Evolutionary conservation across 495 filamentous ascomycete species (phyloP).

Genomic region (Beverwykella pulmonaria): DNA sequence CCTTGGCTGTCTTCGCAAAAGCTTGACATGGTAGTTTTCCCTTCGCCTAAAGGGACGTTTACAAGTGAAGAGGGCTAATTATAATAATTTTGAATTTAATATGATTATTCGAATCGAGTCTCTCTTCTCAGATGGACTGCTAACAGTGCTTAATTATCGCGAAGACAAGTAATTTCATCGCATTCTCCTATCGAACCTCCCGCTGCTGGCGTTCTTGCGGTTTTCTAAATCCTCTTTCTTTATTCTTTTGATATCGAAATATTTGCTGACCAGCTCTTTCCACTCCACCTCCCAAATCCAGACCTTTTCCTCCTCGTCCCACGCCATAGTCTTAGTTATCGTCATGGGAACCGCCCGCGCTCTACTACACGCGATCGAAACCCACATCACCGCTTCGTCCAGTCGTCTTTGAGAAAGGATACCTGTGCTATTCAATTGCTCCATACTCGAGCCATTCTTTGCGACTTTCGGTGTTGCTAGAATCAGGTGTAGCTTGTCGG

Average conservation of each 20-base stretch:
- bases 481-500: background rate
- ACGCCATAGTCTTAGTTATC: background rate
- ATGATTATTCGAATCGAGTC: too few relatives aligned
- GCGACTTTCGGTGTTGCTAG: background rate
- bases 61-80: too few relatives aligned
- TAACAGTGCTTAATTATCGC: too few relatives aligned
- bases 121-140: too few relatives aligned
- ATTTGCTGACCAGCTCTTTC: conserved; percentile 4
- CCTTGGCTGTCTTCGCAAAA: background rate
- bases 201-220: too few relatives aligned
- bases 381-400: conserved; percentile 1
- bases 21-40: background rate
- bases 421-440: background rate
- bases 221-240: background rate
- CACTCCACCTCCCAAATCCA: conserved; percentile 14
- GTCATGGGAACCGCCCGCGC: background rate
- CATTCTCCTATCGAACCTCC: too few relatives aligned
- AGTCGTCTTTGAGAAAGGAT: conserved; percentile 1
- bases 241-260: background rate
- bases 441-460: background rate
- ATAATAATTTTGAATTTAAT: too few relatives aligned
- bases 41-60: too few relatives aligned
- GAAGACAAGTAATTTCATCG: too few relatives aligned
- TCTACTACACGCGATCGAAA: background rate
- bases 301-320: conserved; percentile 8